phyloP scores from a whole-genome alignment of 1,284 basidiomycete genomes.

The Grifola frondosa region DNA sequence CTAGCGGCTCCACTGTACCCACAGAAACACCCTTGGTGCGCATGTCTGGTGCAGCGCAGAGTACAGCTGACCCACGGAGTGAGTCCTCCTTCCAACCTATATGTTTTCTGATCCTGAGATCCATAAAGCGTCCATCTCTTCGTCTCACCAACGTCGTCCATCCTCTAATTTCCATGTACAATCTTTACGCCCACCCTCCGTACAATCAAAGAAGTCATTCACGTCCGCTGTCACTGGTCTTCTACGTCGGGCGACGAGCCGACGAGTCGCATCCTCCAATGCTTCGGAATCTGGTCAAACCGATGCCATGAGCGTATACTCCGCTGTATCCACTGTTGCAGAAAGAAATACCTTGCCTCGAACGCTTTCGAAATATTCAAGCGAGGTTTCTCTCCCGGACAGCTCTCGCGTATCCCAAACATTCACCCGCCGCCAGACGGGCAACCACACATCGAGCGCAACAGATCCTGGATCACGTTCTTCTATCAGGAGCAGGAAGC shows the following conservation, averaged over 20 bases:
- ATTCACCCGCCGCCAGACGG: conserved; percentile 14
- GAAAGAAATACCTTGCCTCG: conserved; percentile 39
- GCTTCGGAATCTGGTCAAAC: conserved; percentile 42
- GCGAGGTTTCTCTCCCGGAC: conserved; percentile 48
- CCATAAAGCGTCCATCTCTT: conserved; percentile 25
- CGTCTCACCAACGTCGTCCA: conserved; percentile 37
- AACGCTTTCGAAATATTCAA: conserved; percentile 47
- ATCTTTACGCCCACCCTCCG: conserved; percentile 52
- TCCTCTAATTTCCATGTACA: conserved; percentile 53
- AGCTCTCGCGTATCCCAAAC: conserved; percentile 29
- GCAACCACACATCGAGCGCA: conserved; percentile 16
- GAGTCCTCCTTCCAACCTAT: conserved; percentile 6
- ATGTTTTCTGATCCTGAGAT: conserved; percentile 2
- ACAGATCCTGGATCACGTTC: conserved; percentile 21
- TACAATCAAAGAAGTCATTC: conserved; percentile 59
- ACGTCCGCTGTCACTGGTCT: conserved; percentile 59
- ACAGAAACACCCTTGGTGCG: conserved; percentile 62
- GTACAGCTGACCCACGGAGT: conserved; percentile 21
- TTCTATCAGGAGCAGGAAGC: conserved; percentile 39
- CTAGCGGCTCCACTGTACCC: conserved; percentile 54
- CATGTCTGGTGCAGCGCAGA: conserved; percentile 28
- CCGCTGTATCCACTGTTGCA: conserved; percentile 44
- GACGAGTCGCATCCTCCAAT: conserved; percentile 43
- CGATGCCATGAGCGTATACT: conserved; percentile 56
- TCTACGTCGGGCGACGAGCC: conserved; percentile 54